A percentile compares a stretch with the other conserved stretches of the same genome.
Conservation (phyloP, 163 green algal genomes). For the Trebouxiophyceae sp. region DNA sequence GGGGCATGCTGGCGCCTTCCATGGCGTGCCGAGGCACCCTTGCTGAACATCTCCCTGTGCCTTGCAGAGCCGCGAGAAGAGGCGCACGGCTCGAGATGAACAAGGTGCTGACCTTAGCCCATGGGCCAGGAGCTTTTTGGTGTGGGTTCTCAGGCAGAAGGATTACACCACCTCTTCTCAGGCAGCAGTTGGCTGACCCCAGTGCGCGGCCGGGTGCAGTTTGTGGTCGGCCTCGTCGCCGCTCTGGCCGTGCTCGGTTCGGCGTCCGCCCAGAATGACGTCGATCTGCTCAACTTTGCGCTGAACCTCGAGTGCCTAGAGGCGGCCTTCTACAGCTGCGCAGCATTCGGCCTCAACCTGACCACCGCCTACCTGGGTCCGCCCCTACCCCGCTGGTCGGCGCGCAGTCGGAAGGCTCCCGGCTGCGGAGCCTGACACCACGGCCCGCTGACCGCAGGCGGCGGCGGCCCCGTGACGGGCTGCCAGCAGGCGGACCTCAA, state of each 20-base stretch:
- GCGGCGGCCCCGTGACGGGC: not conserved
- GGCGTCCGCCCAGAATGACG: not conserved
- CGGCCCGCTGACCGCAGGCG: not conserved
- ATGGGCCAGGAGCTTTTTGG: too few relatives aligned
- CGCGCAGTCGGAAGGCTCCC: not conserved
- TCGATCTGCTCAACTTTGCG: slow-evolving; percentile 39
- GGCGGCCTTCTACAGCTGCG: slow-evolving; percentile 42
- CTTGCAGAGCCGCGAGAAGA: too few relatives aligned
- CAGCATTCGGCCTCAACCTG: slow-evolving; percentile 16
- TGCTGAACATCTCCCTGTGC: too few relatives aligned
- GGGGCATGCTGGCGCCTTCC: too few relatives aligned
- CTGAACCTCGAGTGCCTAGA: slow-evolving; percentile 44
- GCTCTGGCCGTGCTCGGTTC: not conserved
- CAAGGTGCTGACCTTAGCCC: too few relatives aligned
- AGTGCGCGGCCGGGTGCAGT: too few relatives aligned
- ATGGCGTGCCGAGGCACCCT: too few relatives aligned
- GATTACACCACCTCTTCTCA: too few relatives aligned
- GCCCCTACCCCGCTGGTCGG: not conserved
- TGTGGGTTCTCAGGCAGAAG: too few relatives aligned
- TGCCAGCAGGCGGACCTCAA: not conserved
- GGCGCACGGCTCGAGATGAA: too few relatives aligned
- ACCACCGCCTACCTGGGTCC: not conserved
- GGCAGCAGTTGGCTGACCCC: too few relatives aligned
- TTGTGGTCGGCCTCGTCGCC: not conserved
- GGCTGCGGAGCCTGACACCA: not conserved